A percentile compares a stretch with the other conserved stretches of the same genome.
Evolutionary conservation across 495 filamentous ascomycete genomes (phyloP).

Genomic region (Glutinoglossum americanum): DNA sequence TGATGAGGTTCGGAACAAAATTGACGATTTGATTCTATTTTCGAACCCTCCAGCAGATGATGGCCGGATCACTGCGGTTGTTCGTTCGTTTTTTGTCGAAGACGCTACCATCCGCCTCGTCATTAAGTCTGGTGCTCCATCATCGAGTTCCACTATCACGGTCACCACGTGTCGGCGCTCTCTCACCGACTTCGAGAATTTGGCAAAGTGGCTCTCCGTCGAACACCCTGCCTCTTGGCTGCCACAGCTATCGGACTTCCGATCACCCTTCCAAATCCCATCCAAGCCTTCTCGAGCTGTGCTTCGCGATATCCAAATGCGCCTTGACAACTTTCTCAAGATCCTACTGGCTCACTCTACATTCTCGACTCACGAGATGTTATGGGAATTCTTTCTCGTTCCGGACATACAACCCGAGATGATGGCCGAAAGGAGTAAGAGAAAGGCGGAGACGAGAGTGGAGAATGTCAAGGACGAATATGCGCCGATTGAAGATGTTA

Average conservation of each 20-base stretch:
- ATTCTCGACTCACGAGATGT: conserved; percentile 87
- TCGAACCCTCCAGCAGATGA: conserved; percentile 48
- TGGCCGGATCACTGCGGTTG: conserved; percentile 74
- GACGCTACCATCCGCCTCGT: conserved; percentile 86
- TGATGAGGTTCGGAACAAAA: conserved; percentile 87
- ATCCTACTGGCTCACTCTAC: conserved; percentile 76
- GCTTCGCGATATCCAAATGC: conserved; percentile 68
- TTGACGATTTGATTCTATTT: conserved; percentile 81
- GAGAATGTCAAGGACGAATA: conserved; percentile 81
- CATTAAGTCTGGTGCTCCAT: conserved; percentile 74
- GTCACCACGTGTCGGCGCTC: conserved; percentile 90
- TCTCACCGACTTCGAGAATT: conserved; percentile 73
- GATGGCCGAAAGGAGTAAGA: conserved; percentile 70
- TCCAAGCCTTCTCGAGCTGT: conserved; percentile 76
- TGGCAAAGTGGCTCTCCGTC: conserved; percentile 65
- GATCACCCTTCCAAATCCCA: conserved; percentile 80
- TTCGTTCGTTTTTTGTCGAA: conserved; percentile 94
- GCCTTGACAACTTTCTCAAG: conserved; percentile 68
- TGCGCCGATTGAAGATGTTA: conserved; percentile 53
- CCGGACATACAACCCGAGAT: conserved; percentile 78
- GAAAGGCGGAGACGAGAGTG: conserved; percentile 59
- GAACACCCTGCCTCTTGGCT: conserved; percentile 95
- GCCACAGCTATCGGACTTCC: conserved; percentile 52
- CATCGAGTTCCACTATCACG: conserved; percentile 44
- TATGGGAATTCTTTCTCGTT: conserved; percentile 98